A percentile compares a stretch with the other conserved stretches of the same genome.
Evolutionary conservation across 495 filamentous ascomycete genomes (phyloP).

Genomic region (Parathielavia appendiculata): DNA sequence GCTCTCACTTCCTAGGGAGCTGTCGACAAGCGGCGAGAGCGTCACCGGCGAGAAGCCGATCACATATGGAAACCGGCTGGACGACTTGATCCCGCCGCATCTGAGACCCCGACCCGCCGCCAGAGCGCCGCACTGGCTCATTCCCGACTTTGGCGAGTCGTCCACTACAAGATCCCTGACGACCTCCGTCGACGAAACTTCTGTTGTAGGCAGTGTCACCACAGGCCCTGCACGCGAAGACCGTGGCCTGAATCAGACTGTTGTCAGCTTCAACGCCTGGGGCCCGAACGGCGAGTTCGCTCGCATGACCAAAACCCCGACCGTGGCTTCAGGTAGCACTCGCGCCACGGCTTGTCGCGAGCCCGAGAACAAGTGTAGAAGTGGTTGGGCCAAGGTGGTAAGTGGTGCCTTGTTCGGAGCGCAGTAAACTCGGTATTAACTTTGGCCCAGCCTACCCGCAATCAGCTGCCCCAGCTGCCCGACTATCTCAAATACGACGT

Average conservation of each 20-base stretch:
- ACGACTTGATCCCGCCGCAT: background rate
- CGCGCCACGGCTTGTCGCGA: background rate
- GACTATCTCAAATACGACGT: constrained; percentile 12
- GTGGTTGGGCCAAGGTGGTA: constrained; percentile 21
- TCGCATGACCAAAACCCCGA: constrained; percentile 9
- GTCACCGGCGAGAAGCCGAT: background rate
- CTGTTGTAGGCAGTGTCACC: background rate
- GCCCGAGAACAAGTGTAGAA: background rate
- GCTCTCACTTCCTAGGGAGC: background rate
- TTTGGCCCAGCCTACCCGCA: constrained; percentile 8
- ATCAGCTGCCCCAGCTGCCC: constrained; percentile 11
- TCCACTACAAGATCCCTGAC: background rate
- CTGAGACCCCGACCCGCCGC: background rate
- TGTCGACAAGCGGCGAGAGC: background rate
- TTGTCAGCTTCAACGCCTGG: constrained; percentile 17
- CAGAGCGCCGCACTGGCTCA: constrained; percentile 11
- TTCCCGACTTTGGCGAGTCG: background rate
- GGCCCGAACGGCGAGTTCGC: constrained; percentile 16
- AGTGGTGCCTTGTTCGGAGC: background rate
- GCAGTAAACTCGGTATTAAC: background rate
- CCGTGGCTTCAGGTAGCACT: constrained; percentile 1
- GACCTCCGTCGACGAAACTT: background rate
- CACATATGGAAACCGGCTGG: background rate
- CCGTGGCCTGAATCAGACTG: background rate
- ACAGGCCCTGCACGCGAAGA: background rate